Percentiles rank a stretch among this genome's conserved stretches.
Conservation (phyloP, 2,329 filamentous ascomycete genomes). For the Nigrospora sphaerica region DNA sequence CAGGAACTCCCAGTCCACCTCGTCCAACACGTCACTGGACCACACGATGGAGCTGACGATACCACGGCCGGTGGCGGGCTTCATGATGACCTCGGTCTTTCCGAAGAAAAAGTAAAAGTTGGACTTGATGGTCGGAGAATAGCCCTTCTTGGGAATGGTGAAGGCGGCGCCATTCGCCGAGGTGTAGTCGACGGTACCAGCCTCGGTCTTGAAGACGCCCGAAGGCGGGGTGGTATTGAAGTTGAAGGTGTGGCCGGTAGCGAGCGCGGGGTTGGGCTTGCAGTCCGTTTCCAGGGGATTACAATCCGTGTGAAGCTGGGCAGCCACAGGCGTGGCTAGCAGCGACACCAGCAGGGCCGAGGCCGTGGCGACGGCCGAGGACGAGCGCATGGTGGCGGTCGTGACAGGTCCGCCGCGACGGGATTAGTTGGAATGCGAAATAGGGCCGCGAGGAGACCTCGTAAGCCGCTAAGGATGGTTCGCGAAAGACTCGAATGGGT, state of each 20-base stretch:
- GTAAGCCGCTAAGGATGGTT: too few relatives aligned
- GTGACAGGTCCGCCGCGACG: too few relatives aligned
- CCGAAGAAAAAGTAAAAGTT: constrained; percentile 86
- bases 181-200: constrained; percentile 57
- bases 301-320: constrained; percentile 73
- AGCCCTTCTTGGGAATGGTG: constrained; percentile 60
- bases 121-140: constrained; percentile 73
- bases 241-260: constrained; percentile 52
- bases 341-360: constrained; percentile 30
- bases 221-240: constrained; percentile 56
- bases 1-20: constrained; percentile 82
- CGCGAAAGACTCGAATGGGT: too few relatives aligned
- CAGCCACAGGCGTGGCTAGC: constrained; percentile 41
- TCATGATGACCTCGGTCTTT: constrained; percentile 69
- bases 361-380: constrained; percentile 18
- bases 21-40: constrained; percentile 76
- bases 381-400: constrained; percentile 7
- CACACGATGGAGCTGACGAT: constrained; percentile 80
- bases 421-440: too few relatives aligned
- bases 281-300: constrained; percentile 69
- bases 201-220: constrained; percentile 62
- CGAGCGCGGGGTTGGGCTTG: constrained; percentile 63
- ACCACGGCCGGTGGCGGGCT: constrained; percentile 66
- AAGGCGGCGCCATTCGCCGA: constrained; percentile 61
- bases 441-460: too few relatives aligned